Percentiles rank a stretch among this genome's conserved stretches.
These are phyloP conservation scores for Lichtheimia hyalospora DNA, from an alignment of 371 early-diverging fungal species.

Conservation along the genomic window DNA sequence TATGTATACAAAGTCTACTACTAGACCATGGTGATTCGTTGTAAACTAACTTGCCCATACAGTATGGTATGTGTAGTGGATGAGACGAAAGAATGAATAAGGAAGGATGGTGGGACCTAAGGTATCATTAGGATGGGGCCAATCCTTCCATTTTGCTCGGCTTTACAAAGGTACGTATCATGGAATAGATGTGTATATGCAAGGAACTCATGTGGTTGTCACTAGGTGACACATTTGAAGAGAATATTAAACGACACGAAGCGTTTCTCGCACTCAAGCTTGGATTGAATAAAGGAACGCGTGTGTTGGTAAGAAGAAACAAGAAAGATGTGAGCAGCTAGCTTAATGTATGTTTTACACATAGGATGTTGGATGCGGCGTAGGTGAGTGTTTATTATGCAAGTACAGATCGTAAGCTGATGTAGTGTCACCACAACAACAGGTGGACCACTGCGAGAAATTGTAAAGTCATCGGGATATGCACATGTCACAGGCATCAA, in stretches of 20 bases:
- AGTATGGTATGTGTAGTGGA: neutral
- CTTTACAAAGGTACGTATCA: constrained; percentile 35
- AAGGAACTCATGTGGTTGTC: neutral
- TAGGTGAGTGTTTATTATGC: constrained; percentile 44
- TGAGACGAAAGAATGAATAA: neutral
- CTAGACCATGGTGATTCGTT: constrained; percentile 29
- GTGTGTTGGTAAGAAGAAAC: constrained; percentile 48
- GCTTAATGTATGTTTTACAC: neutral
- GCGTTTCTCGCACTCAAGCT: constrained; percentile 64
- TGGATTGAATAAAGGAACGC: constrained; percentile 59
- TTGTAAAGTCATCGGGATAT: constrained; percentile 69
- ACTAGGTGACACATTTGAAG: constrained; percentile 62
- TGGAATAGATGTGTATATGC: neutral
- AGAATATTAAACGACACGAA: constrained; percentile 77
- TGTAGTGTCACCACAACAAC: constrained; percentile 1
- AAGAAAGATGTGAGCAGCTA: neutral
- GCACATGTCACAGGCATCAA: constrained; percentile 75
- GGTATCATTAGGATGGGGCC: constrained; percentile 68
- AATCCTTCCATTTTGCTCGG: constrained; percentile 77
- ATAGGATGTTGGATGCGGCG: constrained; percentile 79
- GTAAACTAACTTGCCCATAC: neutral
- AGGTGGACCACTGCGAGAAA: constrained; percentile 76
- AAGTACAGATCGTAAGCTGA: neutral
- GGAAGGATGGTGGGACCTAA: neutral
- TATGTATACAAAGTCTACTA: neutral